Percentiles rank a stretch among this genome's conserved stretches.
phyloP scores from a whole-genome alignment of 768 basidiomycete genomes.

The Pisolithus tinctorius region DNA sequence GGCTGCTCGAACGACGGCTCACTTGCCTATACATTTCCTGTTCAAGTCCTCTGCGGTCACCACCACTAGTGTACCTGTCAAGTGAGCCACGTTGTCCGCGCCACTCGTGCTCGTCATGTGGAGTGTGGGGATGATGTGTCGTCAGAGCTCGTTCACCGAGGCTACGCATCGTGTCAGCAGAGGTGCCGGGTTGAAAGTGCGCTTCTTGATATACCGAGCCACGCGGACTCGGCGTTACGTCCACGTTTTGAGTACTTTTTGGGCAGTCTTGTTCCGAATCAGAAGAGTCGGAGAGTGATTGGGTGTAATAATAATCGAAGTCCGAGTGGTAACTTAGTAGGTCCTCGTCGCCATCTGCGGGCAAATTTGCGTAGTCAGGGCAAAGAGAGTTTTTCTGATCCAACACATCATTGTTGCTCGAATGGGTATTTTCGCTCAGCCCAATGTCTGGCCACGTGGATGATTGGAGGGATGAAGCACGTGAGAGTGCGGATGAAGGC shows the following conservation, averaged over 20 bases:
- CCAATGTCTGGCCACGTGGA: conserved; percentile 21
- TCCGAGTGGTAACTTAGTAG: conserved; percentile 30
- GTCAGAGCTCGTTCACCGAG: conserved; percentile 1
- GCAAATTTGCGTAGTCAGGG: conserved; percentile 6
- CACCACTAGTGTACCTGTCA: conserved; percentile 13
- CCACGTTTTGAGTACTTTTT: neutral
- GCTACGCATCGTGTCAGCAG: conserved; percentile 29
- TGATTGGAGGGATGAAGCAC: conserved; percentile 35
- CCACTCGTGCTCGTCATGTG: conserved; percentile 15
- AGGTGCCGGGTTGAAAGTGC: conserved; percentile 38
- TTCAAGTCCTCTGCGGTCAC: conserved; percentile 6
- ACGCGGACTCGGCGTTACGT: conserved; percentile 12
- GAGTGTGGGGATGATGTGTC: neutral
- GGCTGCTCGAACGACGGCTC: conserved; percentile 12
- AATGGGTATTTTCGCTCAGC: conserved; percentile 14
- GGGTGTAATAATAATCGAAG: conserved; percentile 32
- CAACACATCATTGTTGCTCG: conserved; percentile 8
- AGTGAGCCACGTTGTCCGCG: conserved; percentile 9
- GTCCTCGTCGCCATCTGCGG: conserved; percentile 11
- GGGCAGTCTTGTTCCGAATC: conserved; percentile 22
- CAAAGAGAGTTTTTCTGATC: conserved; percentile 1
- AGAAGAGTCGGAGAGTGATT: conserved; percentile 23
- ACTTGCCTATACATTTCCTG: conserved; percentile 4
- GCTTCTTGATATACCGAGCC: conserved; percentile 18
- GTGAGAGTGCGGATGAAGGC: conserved; percentile 34